Evolutionary conservation across 2,329 filamentous ascomycete genomes (phyloP).

Genomic region (Exophiala calicioides): DNA sequence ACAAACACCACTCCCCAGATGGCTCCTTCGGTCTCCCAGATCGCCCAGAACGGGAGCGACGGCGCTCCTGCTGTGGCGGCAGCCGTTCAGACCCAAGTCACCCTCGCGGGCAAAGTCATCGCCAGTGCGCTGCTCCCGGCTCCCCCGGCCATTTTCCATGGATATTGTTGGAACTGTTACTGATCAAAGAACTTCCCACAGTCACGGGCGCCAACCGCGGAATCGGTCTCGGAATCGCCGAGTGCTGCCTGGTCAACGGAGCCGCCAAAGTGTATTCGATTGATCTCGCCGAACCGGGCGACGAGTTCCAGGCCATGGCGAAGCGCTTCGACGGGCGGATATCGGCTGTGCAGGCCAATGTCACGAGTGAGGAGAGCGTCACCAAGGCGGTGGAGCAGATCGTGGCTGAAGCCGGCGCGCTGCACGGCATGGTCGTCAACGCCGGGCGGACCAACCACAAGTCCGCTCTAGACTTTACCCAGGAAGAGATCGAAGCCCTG

Average conservation of each 20-base stretch:
- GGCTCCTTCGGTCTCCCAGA: too few relatives aligned
- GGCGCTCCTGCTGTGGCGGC: too few relatives aligned
- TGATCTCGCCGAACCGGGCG: constrained; percentile 41
- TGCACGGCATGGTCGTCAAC: constrained; percentile 30
- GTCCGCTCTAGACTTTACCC: constrained; percentile 47
- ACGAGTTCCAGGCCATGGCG: constrained; percentile 39
- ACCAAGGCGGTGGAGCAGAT: constrained; percentile 15
- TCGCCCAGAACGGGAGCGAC: too few relatives aligned
- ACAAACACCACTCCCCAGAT: too few relatives aligned
- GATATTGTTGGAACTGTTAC: too few relatives aligned
- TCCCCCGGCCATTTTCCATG: too few relatives aligned
- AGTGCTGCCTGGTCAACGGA: constrained; percentile 49
- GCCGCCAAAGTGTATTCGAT: constrained; percentile 45
- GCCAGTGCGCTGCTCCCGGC: too few relatives aligned
- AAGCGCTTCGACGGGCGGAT: constrained; percentile 40
- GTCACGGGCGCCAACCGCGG: constrained; percentile 49
- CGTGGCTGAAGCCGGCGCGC: constrained; percentile 4
- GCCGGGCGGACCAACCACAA: constrained; percentile 45
- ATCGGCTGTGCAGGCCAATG: constrained; percentile 11
- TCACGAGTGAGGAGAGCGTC: constrained; percentile 16
- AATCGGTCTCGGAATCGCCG: constrained; percentile 50
- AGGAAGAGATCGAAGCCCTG: constrained; percentile 42
- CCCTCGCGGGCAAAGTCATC: too few relatives aligned
- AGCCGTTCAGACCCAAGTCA: too few relatives aligned
- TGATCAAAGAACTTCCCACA: too few relatives aligned